A percentile compares a stretch with the other conserved stretches of the same genome.
Evolutionary conservation across 1,139 yeast species (phyloP).

Genomic region (Pichia sp.): DNA sequence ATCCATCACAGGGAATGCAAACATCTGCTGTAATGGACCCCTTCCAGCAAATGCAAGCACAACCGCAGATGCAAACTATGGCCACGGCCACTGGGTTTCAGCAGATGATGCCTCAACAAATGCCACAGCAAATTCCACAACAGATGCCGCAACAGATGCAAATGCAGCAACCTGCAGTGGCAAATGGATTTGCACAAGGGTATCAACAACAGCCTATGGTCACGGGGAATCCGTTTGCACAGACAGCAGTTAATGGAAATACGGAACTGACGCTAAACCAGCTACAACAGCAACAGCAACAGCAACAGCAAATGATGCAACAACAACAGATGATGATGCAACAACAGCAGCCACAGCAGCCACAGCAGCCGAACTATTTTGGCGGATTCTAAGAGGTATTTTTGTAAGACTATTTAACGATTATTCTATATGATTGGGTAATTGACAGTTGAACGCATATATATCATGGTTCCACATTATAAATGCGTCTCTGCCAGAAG

Average conservation of each 20-base stretch:
- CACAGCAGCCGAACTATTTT: slow-evolving; percentile 13
- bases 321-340: slow-evolving; percentile 22
- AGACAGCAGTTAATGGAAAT: not conserved
- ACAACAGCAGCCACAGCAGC: slow-evolving; percentile 14
- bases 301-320: slow-evolving; percentile 14
- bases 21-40: slow-evolving; percentile 39
- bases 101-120: slow-evolving; percentile 28
- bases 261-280: slow-evolving; percentile 24
- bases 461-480: too few species aligned
- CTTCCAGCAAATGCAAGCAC: slow-evolving; percentile 28
- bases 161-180: not conserved
- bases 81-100: slow-evolving; percentile 13
- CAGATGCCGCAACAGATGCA: not conserved
- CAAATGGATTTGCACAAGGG: slow-evolving; percentile 26
- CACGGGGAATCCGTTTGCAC: not conserved
- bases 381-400: slow-evolving; percentile 16
- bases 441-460: too few species aligned
- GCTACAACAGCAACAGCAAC: slow-evolving; percentile 10
- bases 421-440: not conserved
- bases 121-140: slow-evolving; percentile 25
- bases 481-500: slow-evolving; percentile 51
- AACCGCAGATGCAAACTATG: slow-evolving; percentile 25
- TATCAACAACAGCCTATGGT: slow-evolving; percentile 1
- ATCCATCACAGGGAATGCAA: slow-evolving; percentile 45
- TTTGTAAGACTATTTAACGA: not conserved